A percentile compares a stretch with the other conserved stretches of the same genome.
These are phyloP conservation scores for Trichoderma guizhouense DNA, from an alignment of 2,329 filamentous ascomycete genomes.

Conservation along the genomic window DNA sequence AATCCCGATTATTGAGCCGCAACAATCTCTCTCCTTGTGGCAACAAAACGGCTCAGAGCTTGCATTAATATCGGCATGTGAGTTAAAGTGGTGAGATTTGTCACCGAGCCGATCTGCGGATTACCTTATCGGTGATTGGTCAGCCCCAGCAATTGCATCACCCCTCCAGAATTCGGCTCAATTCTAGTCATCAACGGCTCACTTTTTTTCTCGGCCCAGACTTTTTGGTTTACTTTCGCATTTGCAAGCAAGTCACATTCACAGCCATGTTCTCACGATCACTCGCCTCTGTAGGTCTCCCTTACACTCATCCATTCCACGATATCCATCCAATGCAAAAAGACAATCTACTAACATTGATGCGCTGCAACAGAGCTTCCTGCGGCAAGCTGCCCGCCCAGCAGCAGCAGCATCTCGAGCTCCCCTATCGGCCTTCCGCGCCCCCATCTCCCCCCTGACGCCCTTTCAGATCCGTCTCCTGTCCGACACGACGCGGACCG, in stretches of 20 bases:
- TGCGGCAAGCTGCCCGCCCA: slow-evolving; percentile 38
- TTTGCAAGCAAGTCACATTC: neutral
- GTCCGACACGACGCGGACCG: slow-evolving; percentile 72
- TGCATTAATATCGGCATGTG: neutral
- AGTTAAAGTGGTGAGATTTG: slow-evolving; percentile 1
- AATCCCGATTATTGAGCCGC: neutral
- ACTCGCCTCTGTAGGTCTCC: slow-evolving; percentile 28
- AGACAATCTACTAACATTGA: neutral
- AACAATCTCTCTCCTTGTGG: neutral
- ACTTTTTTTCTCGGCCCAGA: neutral
- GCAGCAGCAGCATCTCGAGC: slow-evolving; percentile 24
- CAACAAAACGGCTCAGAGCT: neutral
- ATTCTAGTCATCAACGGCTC: neutral
- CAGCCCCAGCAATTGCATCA: slow-evolving; percentile 19
- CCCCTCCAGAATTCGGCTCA: slow-evolving; percentile 2
- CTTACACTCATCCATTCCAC: no score
- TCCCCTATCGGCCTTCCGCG: slow-evolving; percentile 25
- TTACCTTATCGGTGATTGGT: slow-evolving; percentile 18
- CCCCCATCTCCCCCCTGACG: slow-evolving; percentile 25
- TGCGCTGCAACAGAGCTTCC: slow-evolving; percentile 30
- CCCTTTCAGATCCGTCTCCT: slow-evolving; percentile 61
- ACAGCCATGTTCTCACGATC: slow-evolving; percentile 27
- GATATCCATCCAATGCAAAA: neutral
- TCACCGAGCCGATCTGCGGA: slow-evolving; percentile 5
- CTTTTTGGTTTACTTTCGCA: neutral